Evolutionary conservation across 2,329 filamentous ascomycete species (phyloP).

Genomic region (Aspergillus udagawae): DNA sequence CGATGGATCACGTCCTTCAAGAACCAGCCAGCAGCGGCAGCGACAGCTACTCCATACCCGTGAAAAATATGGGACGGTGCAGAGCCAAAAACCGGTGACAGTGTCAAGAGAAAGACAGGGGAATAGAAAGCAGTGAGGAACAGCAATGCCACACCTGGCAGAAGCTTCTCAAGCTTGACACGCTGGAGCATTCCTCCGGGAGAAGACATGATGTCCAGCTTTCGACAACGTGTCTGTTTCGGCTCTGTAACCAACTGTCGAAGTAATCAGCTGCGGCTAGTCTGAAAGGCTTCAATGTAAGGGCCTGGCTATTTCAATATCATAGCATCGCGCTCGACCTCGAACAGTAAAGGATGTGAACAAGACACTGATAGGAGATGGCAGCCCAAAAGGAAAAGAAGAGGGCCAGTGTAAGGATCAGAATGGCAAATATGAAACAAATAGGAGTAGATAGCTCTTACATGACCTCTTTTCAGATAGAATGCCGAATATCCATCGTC

Average conservation of each 20-base stretch:
- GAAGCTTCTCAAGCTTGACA: slow-evolving; percentile 24
- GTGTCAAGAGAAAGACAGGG: slow-evolving; percentile 56
- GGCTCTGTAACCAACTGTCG: neutral
- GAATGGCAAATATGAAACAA: slow-evolving; percentile 7
- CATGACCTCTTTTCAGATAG: slow-evolving; percentile 13
- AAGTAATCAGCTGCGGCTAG: neutral
- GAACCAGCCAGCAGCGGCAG: slow-evolving; percentile 69
- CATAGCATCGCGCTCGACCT: neutral
- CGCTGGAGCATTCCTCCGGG: slow-evolving; percentile 21
- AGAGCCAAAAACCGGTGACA: slow-evolving; percentile 85
- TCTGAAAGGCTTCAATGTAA: slow-evolving; percentile 2
- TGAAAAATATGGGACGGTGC: slow-evolving; percentile 75
- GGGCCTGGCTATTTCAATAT: neutral
- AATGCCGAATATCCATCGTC: slow-evolving; percentile 12
- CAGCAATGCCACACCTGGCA: slow-evolving; percentile 30
- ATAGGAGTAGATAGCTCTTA: slow-evolving; percentile 10
- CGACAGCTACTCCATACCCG: slow-evolving; percentile 59
- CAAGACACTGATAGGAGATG: neutral
- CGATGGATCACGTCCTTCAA: slow-evolving; percentile 53
- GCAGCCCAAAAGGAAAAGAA: neutral
- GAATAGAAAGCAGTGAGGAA: slow-evolving; percentile 39
- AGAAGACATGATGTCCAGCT: slow-evolving; percentile 23
- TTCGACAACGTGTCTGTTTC: slow-evolving; percentile 4
- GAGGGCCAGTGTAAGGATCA: neutral
- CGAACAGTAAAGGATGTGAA: neutral